Base-by-base conservation (phyloP, 202 grass and related monocot genomes). In the Carex sylvatica region DNA sequence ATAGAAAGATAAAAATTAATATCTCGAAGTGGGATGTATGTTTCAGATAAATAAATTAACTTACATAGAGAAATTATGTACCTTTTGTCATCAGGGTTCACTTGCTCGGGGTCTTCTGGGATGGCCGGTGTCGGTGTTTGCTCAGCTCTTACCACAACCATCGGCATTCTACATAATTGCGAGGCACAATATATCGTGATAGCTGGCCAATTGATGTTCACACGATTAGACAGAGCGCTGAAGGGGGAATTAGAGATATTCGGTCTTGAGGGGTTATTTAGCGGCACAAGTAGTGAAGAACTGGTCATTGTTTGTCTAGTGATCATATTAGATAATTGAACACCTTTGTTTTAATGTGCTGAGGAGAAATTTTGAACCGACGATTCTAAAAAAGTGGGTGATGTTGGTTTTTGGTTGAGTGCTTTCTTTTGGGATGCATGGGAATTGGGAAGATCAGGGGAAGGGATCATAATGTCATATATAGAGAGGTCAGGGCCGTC, bases 131-230 rank as follows among this genome's bases (percentile, higher is more conserved):
- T 26, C 26, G 22, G 35, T n/a, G 51, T 6, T 33, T 65, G 23
- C 42, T 55, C 40, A 14, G 79, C 62, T 54, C 62, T 24, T 31
- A 30, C 79, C 0, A 30, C 24, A 16, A 69, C 44, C 44, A 53
- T n/a, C 9, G 19, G 62, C 6, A 52, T 16, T 6, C 68, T 23
- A 3, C 62, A 12, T 7, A 42, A 2, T 35, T 15, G 13, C 0
- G 61, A 31, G 15, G 33, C 58, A 15, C 40, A 52, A 5, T 63
- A 82, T 52, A 82, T 68, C 62, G 11, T 15, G 19, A 82, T 40
- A 33, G 20, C 62, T 26, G 42, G 79, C 79, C 79, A 82, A 54
- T 63, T 19, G 75, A 79, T 18, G 5, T 59, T 79, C 79, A 82
- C 9, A 35, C 44, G 23, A 2, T 69, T 82, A 54, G 24, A 12